A percentile compares a stretch with the other conserved stretches of the same genome.
phyloP scores from a whole-genome alignment of 1,139 yeast genomes.

The Nakaseomyces nivariensis region DNA sequence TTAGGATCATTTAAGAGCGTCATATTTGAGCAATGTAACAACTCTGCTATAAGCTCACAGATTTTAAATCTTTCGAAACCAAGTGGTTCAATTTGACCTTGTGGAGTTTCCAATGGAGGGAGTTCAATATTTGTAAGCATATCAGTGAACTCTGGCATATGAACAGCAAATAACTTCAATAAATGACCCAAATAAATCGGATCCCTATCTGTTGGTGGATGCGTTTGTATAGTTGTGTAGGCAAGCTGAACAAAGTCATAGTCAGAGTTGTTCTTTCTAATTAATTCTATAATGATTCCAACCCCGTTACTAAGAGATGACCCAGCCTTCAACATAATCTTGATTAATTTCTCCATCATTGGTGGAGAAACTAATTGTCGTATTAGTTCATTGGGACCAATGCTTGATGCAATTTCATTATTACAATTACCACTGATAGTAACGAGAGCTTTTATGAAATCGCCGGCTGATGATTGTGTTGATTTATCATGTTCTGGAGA shows the following conservation, averaged over 20 bases:
- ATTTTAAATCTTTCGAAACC: constrained; percentile 95
- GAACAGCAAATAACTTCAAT: constrained; percentile 67
- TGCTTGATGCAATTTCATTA: constrained; percentile 60
- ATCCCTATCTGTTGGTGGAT: constrained; percentile 92
- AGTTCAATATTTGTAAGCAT: constrained; percentile 36
- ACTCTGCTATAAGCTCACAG: constrained; percentile 90
- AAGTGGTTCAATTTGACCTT: constrained; percentile 73
- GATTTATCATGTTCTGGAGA: constrained; percentile 44
- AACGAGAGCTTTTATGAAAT: constrained; percentile 84
- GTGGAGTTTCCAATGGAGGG: constrained; percentile 52
- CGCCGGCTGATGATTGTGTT: constrained; percentile 89
- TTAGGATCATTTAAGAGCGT: constrained; percentile 75
- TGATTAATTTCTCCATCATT: constrained; percentile 54
- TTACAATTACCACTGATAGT: constrained; percentile 89
- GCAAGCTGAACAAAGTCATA: constrained; percentile 86
- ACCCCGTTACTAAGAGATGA: constrained; percentile 92
- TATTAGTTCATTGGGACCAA: constrained; percentile 93
- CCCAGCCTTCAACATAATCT: constrained; percentile 86
- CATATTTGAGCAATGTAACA: constrained; percentile 94
- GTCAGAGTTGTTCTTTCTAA: constrained; percentile 91
- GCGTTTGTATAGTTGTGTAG: constrained; percentile 77
- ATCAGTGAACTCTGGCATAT: constrained; percentile 59
- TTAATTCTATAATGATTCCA: constrained; percentile 89
- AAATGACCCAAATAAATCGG: constrained; percentile 88
- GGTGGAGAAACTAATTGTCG: constrained; percentile 76